Evolutionary conservation across 2,329 filamentous ascomycete species (phyloP), one percentile per base, ranked within the genome.

Genomic region (Clonostachys rhizophaga): DNA sequence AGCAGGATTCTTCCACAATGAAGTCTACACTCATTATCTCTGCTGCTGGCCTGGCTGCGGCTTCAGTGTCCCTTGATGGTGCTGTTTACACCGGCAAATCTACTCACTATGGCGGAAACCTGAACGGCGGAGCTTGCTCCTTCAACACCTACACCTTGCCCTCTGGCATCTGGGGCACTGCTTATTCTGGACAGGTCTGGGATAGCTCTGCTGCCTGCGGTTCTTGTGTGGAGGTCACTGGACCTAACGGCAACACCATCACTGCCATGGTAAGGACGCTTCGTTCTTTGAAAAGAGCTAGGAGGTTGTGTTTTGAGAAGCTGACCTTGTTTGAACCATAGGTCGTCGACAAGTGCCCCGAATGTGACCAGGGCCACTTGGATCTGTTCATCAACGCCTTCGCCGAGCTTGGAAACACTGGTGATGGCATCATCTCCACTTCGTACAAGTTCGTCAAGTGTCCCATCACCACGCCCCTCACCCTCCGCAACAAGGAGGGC

Each of bases 101-200:
- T 3, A 80, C 78, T 42, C 78, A 69, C 53, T 81, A 81, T 55
- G 72, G 74, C 34, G 77, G 79, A 33, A 78, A 81, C 58, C 59
- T 81, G 3, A 61, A 64, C 6, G 82, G 82, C 37, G 84, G 84
- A 51, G 74, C 72, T 49, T 88, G 84, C 64, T 80, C 76, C 12
- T 86, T 87, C 69, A 69, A 71, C 8, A 78, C 73, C 44, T 86
- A 85, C 66, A 82, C 74, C 4, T 67, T 87, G 24, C 82, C 83
- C 7, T 68, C 74, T 11, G 68, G 70, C 12, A 62, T 86, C 47
- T 79, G 69, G 55, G 84, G 84, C 47, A 83, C 81, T 10, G 84
- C 84, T 2, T 72, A 83, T 44, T 80, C 82, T 1, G 74, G 74
- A 37, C 65, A 70, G 4, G 76, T 74, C 54, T 87, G 84, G 84